Base-by-base conservation (phyloP, 73 alveolate species). In the Paramecium sonneborni region DNA sequence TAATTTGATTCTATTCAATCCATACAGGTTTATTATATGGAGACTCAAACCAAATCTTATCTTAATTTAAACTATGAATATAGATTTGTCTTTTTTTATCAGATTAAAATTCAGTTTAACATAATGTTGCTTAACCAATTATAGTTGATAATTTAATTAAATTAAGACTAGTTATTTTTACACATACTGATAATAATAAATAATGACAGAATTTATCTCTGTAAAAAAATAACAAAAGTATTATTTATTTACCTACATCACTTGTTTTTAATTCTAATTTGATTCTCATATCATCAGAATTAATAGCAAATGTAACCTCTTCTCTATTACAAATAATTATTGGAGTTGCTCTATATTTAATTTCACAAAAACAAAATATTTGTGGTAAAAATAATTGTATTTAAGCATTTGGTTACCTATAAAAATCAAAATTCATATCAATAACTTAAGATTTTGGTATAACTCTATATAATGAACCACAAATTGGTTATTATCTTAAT, bases 371-470 rank as follows among this genome's bases (percentile, higher is more conserved):
- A 23, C 84, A 67, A 10, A 30, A 67, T 5, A 67, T n/a, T 15
- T 26, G 20, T 21, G 84, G 84, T 26, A 67, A 67, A 30, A 2
- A 30, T 26, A 30, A 67, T 30, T 30, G 23, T 5, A 67, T 67
- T 24, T 67, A 67, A 11, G 44, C 20, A 67, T 67, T 67, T 5
- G 84, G 46, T 26, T 32, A 3, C 0, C 44, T 15, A 67, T 67
- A 74, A 21, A 30, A 74, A 32, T 74, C 87, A 32, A 74, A 74
- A 74, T 28, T 35, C 57, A 74, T 30, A 74, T 74, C 87, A 74
- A 74, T 38, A 5, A 74, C 46, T 21, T 28, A n/a, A 30, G 56
- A 35, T 32, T 32, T 35, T 4, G 37, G 39, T 12, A 32, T 12
- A 12, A 74, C 24, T 74, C 20, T 32, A 74, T 74, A 74, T 37